Conservation (phyloP, 2,329 filamentous ascomycete genomes). For the Amauroascus niger region DNA sequence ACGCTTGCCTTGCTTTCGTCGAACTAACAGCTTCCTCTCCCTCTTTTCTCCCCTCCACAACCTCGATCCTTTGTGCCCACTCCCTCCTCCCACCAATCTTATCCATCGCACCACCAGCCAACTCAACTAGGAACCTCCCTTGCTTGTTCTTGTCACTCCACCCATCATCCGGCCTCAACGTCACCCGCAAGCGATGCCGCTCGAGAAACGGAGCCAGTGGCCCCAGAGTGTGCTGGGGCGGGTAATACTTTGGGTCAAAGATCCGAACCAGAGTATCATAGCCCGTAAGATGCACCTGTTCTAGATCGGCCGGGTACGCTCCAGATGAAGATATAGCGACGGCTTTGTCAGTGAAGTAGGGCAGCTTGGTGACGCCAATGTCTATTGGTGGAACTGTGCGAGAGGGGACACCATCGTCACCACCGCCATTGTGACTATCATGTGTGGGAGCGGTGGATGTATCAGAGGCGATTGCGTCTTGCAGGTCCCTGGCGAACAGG, state of each 20-base stretch:
- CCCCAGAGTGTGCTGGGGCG: slow-evolving; percentile 35
- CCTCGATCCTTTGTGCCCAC: slow-evolving; percentile 36
- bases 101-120: slow-evolving; percentile 32
- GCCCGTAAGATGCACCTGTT: slow-evolving; percentile 42
- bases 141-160: slow-evolving; percentile 36
- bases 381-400: slow-evolving; percentile 31
- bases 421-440: neutral
- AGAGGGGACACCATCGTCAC: neutral
- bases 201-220: slow-evolving; percentile 36
- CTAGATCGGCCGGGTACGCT: slow-evolving; percentile 28
- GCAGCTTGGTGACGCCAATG: slow-evolving; percentile 41
- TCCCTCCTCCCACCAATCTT: slow-evolving; percentile 31
- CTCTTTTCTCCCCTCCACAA: slow-evolving; percentile 32
- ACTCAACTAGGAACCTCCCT: slow-evolving; percentile 28
- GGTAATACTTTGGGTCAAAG: slow-evolving; percentile 42
- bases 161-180: slow-evolving; percentile 34
- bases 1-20: slow-evolving; percentile 34
- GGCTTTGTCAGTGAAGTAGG: slow-evolving; percentile 43
- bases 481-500: slow-evolving; percentile 37
- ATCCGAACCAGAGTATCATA: slow-evolving; percentile 43
- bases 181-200: slow-evolving; percentile 37
- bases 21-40: slow-evolving; percentile 35
- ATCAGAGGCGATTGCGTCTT: slow-evolving; percentile 8
- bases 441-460: neutral
- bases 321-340: slow-evolving; percentile 32